These are phyloP conservation scores for Thecaphora frezii DNA, from an alignment of 1,284 basidiomycete genomes.

Conservation along the genomic window DNA sequence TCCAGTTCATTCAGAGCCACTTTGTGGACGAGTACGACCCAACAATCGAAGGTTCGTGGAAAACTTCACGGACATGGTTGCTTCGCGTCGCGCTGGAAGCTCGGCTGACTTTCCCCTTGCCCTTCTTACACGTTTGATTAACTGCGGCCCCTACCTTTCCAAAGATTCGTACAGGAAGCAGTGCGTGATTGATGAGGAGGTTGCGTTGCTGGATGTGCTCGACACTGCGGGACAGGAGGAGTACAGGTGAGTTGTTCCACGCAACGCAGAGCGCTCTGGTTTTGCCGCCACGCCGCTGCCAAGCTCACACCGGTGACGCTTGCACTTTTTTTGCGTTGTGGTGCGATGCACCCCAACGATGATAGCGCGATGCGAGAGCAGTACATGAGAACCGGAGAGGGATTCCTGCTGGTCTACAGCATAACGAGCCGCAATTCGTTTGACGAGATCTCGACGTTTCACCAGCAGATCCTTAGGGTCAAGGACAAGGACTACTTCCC, in stretches of 20 bases:
- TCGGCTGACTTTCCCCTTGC: too few species aligned
- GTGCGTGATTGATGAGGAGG: conserved; percentile 85
- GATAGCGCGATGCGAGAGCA: conserved; percentile 91
- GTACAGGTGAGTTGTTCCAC: conserved; percentile 73
- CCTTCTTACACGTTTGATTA: too few species aligned
- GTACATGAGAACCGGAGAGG: conserved; percentile 96
- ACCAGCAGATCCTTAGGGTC: conserved; percentile 81
- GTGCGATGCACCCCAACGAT: not conserved
- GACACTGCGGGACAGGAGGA: conserved; percentile 99
- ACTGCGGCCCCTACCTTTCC: not conserved
- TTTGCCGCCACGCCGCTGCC: too few species aligned
- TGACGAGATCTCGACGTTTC: conserved; percentile 93
- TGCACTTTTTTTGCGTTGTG: not conserved
- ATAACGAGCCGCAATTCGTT: conserved; percentile 98
- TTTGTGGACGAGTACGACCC: conserved; percentile 99
- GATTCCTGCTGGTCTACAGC: conserved; percentile 96
- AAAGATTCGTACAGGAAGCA: conserved; percentile 60
- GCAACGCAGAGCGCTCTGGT: not conserved
- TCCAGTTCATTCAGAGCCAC: conserved; percentile 89
- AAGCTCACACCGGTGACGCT: too few species aligned
- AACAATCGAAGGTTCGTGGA: conserved; percentile 79
- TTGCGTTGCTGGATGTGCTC: conserved; percentile 92
- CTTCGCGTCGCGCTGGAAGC: too few species aligned
- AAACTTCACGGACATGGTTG: too few species aligned
- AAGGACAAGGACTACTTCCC: conserved; percentile 98